Conservation (phyloP, 305 asterid species). For the Fraxinus paxiana region DNA sequence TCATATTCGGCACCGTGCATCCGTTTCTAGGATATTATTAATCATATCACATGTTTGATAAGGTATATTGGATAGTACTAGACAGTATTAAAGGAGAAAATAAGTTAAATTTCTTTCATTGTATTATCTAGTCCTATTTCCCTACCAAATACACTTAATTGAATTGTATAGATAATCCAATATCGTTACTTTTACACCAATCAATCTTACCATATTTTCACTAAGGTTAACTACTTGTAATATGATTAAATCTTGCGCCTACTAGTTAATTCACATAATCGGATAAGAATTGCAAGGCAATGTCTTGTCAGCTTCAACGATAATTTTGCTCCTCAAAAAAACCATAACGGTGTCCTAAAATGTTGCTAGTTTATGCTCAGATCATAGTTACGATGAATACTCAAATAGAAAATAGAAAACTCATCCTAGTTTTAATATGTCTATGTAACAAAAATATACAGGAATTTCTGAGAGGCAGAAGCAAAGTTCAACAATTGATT, state of each 20-base stretch:
- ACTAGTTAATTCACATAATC: neutral
- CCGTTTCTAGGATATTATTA: no score
- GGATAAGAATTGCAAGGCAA: neutral
- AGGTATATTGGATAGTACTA: no score
- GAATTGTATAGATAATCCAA: no score
- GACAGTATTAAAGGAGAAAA: no score
- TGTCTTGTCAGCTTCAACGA: neutral
- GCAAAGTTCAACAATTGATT: constrained; percentile 65
- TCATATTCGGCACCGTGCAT: neutral
- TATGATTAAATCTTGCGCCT: neutral
- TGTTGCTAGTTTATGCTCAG: neutral
- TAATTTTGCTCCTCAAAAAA: neutral
- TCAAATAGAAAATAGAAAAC: neutral
- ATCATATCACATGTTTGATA: no score
- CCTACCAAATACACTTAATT: no score
- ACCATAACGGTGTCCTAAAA: neutral
- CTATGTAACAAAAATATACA: constrained; percentile 30
- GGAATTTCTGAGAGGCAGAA: constrained; percentile 73
- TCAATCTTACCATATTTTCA: neutral
- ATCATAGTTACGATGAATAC: neutral
- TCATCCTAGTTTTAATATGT: neutral
- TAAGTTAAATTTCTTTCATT: no score
- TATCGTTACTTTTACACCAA: no score
- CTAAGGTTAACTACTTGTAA: neutral
- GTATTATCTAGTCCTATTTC: no score